Evolutionary conservation across 2,329 filamentous ascomycete species (phyloP), one percentile per base, ranked within the genome.

Genomic region (Huntiella moniliformis): DNA sequence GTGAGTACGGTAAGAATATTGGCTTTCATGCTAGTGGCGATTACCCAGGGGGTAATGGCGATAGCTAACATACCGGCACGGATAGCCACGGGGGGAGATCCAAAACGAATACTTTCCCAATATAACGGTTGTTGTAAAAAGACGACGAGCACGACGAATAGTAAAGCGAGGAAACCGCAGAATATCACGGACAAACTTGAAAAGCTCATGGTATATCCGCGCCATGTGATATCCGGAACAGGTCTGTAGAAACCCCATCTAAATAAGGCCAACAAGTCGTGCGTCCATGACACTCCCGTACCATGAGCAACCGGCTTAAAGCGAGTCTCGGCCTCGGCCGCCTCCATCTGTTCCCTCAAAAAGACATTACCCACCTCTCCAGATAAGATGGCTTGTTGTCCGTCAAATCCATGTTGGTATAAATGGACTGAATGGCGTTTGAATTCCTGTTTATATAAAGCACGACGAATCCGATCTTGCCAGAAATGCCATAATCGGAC

Each of bases 401-500:
- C 63, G 16, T 67, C 64, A 33, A 62, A 42, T 73, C 67, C 46
- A 69, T 55, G 56, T 59, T 67, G 58, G 22, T 76, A 70, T 40
- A 71, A 52, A 43, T 67, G 59, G 49, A 59, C 71, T 58, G 74
- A 77, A 54, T 79, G 71, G 54, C 77, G 70, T 56, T 82, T 70
- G 54, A 83, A 70, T 58, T 84, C 77, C 57, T 91, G 79, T 63
- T 92, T 88, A 64, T 91, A 83, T 50, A 91, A 74, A 51, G 85
- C 87, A 53, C 87, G 82, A 53, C 87, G 76, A 53, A 93, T 84
- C 64, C 91, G 92, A 66, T 95, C 87, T 54, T 87, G 85, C 79
- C 85, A 94, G 54, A 81, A 78, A 61, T 94, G 82, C 68, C 87
- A 94, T 57, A 82, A 70, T 53, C 85, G 77, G 57, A 88, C 67